Base-by-base conservation (phyloP, 495 filamentous ascomycete genomes). In the Penicillium daleae region DNA sequence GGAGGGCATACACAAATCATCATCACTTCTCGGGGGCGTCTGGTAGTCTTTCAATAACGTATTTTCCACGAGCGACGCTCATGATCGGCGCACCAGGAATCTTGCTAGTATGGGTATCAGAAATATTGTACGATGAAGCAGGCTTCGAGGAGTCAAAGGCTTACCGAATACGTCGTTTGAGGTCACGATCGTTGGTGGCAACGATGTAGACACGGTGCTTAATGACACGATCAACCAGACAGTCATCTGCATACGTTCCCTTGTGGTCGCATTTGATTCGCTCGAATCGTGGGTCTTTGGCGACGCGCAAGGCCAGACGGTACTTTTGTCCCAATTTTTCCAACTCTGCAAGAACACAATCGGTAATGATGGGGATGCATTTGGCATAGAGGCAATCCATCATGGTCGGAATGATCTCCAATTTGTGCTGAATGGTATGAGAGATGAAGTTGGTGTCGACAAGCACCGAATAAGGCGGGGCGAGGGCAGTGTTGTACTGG, bases 181-280 rank as follows among this genome's bases (percentile, higher is more conserved):
- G 71, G 60, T 85, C 79, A 56, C 78, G 74, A 85, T 97, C 93
- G 76, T 97, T 97, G 7, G 93, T 96, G 40, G 85, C 93, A 21
- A 94, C 91, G 64, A 97, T 89, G 74, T 96, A 96, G 37, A 96
- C 88, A 67, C 89, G 86, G 66, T 90, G 87, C 74, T 88, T 90
- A 67, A 77, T 85, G 24, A 96, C 87, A 26, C 93, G 81, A 72
- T 97, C 94, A 15, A 97, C 93, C 9, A 98, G 84, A 69, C 93
- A 97, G 64, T 97, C 93, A 82, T 97, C 93, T n/a, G 93, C 93
- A 81, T 96, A 97, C 2, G 88, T 88, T 12, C 93, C 93, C 74
- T 90, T 89, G 76, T 97, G 94, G 68, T 92, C 89, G 72, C 94
- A 98, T 64, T 86, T 83, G 35, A 97, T 70, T 53, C 93, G 78